These are phyloP conservation scores for Rhodotorula taiwanensis DNA, from an alignment of 768 basidiomycete genomes.

Conservation along the genomic window DNA sequence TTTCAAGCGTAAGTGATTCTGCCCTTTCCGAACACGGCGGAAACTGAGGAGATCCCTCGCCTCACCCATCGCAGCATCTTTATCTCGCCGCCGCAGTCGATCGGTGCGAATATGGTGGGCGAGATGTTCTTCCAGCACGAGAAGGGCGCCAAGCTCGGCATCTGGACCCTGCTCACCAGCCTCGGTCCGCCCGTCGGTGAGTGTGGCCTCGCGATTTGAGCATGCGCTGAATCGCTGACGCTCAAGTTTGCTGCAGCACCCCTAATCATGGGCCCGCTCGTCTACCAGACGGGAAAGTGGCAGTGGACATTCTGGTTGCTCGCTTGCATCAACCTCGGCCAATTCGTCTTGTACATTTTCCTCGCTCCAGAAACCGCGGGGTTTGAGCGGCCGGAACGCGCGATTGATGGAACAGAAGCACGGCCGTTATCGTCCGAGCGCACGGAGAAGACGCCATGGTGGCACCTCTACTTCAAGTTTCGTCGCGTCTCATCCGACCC, in stretches of 20 bases:
- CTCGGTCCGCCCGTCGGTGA: background rate
- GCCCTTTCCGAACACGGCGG: no score
- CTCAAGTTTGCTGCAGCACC: slow-evolving; percentile 22
- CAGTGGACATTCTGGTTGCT: slow-evolving; percentile 25
- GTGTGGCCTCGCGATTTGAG: background rate
- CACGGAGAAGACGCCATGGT: slow-evolving; percentile 25
- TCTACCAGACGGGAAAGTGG: slow-evolving; percentile 14
- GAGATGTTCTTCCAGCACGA: slow-evolving; percentile 38
- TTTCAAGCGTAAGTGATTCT: slow-evolving; percentile 15
- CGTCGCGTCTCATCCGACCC: slow-evolving; percentile 9
- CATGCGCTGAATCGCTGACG: background rate
- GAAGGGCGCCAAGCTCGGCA: slow-evolving; percentile 20
- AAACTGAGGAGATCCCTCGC: background rate
- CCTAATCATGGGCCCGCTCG: slow-evolving; percentile 9
- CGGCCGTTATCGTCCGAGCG: background rate
- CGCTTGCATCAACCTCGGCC: slow-evolving; percentile 18
- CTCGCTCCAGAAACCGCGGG: slow-evolving; percentile 31
- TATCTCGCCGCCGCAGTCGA: slow-evolving; percentile 13
- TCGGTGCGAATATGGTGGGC: slow-evolving; percentile 23
- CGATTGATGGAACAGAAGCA: background rate
- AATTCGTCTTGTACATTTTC: slow-evolving; percentile 25
- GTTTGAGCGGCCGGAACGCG: slow-evolving; percentile 24
- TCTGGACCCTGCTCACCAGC: slow-evolving; percentile 29
- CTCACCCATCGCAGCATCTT: slow-evolving; percentile 14
- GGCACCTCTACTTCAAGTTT: slow-evolving; percentile 24